These are phyloP conservation scores for Solanum habrochaites DNA, from an alignment of 257 asterid genomes.

Conservation along the genomic window DNA sequence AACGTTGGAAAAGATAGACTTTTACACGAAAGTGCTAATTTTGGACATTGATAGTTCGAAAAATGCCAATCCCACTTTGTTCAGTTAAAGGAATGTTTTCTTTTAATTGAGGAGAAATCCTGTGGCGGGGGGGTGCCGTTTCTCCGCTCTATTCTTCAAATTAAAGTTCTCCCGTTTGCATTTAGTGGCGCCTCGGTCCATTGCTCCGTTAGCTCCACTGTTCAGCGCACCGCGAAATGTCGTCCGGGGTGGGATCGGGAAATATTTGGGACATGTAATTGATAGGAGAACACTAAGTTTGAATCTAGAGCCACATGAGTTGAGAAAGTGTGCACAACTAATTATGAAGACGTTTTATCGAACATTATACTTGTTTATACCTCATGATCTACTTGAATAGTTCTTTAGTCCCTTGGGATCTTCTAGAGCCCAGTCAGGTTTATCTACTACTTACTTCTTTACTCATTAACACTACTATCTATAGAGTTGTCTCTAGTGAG, in stretches of 20 bases:
- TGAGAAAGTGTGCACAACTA: not conserved
- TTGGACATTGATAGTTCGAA: not conserved
- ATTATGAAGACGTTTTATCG: not conserved
- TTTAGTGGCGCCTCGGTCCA: too few species aligned
- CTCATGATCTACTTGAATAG: not conserved
- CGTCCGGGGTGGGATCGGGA: too few species aligned
- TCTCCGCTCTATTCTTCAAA: too few species aligned
- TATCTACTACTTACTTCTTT: not conserved
- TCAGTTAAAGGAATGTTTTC: not conserved
- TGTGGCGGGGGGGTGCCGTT: too few species aligned
- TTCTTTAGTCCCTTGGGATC: not conserved
- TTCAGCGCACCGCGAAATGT: too few species aligned
- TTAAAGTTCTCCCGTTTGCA: too few species aligned
- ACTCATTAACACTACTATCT: not conserved
- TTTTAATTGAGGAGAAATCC: not conserved
- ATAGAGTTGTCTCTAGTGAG: not conserved
- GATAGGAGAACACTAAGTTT: not conserved
- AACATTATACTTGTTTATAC: not conserved
- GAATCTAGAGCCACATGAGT: not conserved
- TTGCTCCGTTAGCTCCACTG: too few species aligned
- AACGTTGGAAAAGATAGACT: not conserved
- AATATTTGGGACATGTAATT: not conserved
- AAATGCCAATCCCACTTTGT: not conserved
- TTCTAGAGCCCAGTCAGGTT: not conserved
- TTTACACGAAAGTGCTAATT: not conserved